Conservation (phyloP, 2,329 filamentous ascomycete species). For the Aspergillus persii region DNA sequence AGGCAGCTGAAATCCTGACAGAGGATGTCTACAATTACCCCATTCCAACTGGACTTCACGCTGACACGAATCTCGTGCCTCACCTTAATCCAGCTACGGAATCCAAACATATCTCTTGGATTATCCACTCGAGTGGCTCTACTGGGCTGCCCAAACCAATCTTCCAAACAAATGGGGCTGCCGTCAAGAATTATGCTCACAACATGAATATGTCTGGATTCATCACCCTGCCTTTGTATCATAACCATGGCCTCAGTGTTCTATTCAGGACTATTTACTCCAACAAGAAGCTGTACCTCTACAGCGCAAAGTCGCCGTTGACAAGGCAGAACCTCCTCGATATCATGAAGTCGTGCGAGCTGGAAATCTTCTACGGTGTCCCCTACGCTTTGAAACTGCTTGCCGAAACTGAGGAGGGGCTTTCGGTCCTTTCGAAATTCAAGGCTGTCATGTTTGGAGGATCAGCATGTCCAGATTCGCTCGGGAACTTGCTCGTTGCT, state of each 20-base stretch:
- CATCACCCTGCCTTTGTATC: constrained; percentile 58
- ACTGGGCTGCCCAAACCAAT: constrained; percentile 65
- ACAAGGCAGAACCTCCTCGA: constrained; percentile 50
- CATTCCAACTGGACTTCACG: constrained; percentile 11
- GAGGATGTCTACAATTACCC: constrained; percentile 21
- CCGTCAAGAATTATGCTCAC: constrained; percentile 48
- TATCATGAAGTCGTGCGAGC: constrained; percentile 43
- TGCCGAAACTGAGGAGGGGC: constrained; percentile 56
- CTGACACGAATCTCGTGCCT: constrained; percentile 22
- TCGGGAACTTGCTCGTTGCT: constrained; percentile 54
- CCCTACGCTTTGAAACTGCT: constrained; percentile 65
- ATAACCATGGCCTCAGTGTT: constrained; percentile 58
- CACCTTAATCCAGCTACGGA: constrained; percentile 26
- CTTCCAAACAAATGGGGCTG: constrained; percentile 54
- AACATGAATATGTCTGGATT: constrained; percentile 51
- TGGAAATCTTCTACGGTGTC: constrained; percentile 59
- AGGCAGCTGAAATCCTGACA: constrained; percentile 29
- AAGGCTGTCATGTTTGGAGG: constrained; percentile 59
- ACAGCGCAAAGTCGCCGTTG: constrained; percentile 56
- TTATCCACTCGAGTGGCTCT: constrained; percentile 55
- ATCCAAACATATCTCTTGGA: constrained; percentile 40
- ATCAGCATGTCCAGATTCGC: constrained; percentile 57
- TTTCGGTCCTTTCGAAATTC: constrained; percentile 45
- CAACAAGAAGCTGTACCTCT: constrained; percentile 52
- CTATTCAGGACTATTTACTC: constrained; percentile 54